Evolutionary conservation across 805 yeast genomes (phyloP).

Genomic region (Wickerhamiella allomyrinae): DNA sequence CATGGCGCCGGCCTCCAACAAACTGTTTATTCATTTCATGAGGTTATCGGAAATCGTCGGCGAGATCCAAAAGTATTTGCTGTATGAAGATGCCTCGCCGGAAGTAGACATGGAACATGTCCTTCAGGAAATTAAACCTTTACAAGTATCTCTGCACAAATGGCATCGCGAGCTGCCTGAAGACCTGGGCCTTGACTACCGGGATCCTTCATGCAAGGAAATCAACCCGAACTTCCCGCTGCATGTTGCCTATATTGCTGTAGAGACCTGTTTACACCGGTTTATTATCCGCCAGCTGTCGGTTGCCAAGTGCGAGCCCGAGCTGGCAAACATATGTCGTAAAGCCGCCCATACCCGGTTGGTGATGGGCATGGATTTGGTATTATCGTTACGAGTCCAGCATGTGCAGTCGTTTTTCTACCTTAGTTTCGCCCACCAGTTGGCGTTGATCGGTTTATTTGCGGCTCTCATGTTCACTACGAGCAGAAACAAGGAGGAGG

Average conservation of each 20-base stretch:
- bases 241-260: constrained; percentile 75
- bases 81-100: not conserved
- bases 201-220: too few species aligned
- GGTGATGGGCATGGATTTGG: constrained; percentile 68
- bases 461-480: constrained; percentile 70
- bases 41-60: constrained; percentile 23
- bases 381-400: constrained; percentile 60
- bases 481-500: constrained; percentile 40
- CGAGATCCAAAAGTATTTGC: constrained; percentile 26
- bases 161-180: constrained; percentile 26
- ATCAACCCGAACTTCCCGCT: constrained; percentile 43
- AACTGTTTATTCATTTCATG: constrained; percentile 24
- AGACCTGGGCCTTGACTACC: constrained; percentile 15
- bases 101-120: constrained; percentile 35
- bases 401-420: constrained; percentile 88
- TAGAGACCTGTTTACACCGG: constrained; percentile 80
- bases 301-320: constrained; percentile 33
- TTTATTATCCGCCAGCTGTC: constrained; percentile 21
- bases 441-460: constrained; percentile 75
- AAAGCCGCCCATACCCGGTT: constrained; percentile 75
- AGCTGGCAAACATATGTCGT: constrained; percentile 54
- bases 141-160: constrained; percentile 24
- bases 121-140: constrained; percentile 52
- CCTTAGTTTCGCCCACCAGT: constrained; percentile 60
- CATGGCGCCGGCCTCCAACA: constrained; percentile 33